Base-by-base conservation (phyloP, 345 rosid species). In the Carallia pectinifolia region DNA sequence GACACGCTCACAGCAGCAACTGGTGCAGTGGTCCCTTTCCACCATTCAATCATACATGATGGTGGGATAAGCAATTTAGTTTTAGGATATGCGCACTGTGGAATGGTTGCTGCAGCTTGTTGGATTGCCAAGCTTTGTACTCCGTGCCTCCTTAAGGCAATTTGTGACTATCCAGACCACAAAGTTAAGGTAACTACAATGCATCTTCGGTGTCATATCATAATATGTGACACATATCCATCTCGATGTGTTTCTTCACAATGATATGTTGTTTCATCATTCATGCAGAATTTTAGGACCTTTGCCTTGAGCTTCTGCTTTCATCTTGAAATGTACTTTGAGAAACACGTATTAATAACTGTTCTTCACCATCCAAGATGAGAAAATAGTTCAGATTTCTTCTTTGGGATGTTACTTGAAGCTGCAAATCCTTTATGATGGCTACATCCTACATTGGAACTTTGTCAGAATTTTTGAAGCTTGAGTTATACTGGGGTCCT, bases 31-130 rank as follows among this genome's bases (percentile, higher is more conserved):
- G 99, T 90, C 82, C 99, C 99, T 58, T 95, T 95, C 81, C 99
- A 92, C 81, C 99, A 95, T 80, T 95, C 94, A 1, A 92, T 95
- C 80, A 77, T 95, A 80, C 86, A 89, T 79, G 98, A 89, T 80
- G 99, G 99, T 74, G 97, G 99, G 53, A 74, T 95, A 66, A 89
- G 97, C 81, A 88, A 95, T 84, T 85, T 92, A 82, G 85, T 95
- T 74, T 85, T 95, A 81, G 99, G 99, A 64, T 95, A 95, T 58
- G 99, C 99, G 4, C 99, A 95, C 70, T 95, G 90, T 62, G 99
- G 99, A 79, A 95, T 95, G 99, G 99, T 90, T 83, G 99, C 99
- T 79, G 98, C 99, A 48, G 98, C 98, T 76, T 91, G 92, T 29
- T 95, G 98, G 98, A 95, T 92, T 82, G 97, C 99, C 59, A 92